Evolutionary conservation across 768 basidiomycete genomes (phyloP).

Genomic region (Lentinula edodes): DNA sequence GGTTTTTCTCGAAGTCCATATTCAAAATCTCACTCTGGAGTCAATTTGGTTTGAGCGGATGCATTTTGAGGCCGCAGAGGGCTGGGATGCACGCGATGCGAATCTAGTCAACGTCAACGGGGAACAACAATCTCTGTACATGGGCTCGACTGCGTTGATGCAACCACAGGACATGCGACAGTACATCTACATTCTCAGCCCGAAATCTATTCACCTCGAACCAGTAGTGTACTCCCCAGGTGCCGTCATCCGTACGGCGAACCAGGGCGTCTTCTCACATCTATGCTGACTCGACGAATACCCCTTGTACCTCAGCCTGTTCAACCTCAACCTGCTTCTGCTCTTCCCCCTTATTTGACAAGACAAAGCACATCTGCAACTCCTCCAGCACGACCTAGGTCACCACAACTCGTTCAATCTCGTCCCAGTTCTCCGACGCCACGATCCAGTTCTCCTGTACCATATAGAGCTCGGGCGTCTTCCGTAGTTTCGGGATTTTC

Average conservation of each 20-base stretch:
- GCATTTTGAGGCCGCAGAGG: slow-evolving; percentile 66
- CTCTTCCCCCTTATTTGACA: slow-evolving; percentile 74
- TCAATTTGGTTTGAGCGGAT: slow-evolving; percentile 80
- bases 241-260: slow-evolving; percentile 71
- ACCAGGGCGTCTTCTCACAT: slow-evolving; percentile 82
- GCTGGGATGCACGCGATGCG: slow-evolving; percentile 55
- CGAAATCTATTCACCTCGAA: slow-evolving; percentile 34
- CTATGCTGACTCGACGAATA: slow-evolving; percentile 80
- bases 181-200: slow-evolving; percentile 79
- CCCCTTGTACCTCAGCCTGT: slow-evolving; percentile 41
- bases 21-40: slow-evolving; percentile 80
- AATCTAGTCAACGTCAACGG: slow-evolving; percentile 34
- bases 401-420: slow-evolving; percentile 46
- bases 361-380: slow-evolving; percentile 26
- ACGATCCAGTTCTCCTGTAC: slow-evolving; percentile 33
- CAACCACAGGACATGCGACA: slow-evolving; percentile 84
- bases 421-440: slow-evolving; percentile 56
- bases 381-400: slow-evolving; percentile 47
- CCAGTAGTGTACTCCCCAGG: slow-evolving; percentile 59
- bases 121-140: slow-evolving; percentile 40
- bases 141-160: slow-evolving; percentile 62
- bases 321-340: slow-evolving; percentile 52
- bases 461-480: slow-evolving; percentile 37
- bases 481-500: slow-evolving; percentile 27
- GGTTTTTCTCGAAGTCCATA: slow-evolving; percentile 87